These are phyloP conservation scores for Lactifluus piperatus DNA, from an alignment of 768 basidiomycete genomes.

Conservation along the genomic window DNA sequence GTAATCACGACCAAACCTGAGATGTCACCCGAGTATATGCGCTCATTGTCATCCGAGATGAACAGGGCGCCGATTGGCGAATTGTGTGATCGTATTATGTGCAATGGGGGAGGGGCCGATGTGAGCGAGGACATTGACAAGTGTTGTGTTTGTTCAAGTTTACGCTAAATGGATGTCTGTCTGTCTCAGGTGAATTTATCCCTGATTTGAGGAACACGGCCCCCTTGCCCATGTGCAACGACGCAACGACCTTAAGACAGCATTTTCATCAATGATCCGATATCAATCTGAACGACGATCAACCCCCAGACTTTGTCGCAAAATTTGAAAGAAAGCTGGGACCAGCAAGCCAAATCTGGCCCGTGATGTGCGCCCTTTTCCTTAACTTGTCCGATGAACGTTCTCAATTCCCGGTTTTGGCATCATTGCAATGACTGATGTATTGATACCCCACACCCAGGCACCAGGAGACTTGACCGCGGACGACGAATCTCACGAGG, in stretches of 20 bases:
- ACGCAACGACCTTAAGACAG: too few relatives aligned
- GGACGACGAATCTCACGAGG: background rate
- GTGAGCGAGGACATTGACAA: background rate
- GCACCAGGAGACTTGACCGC: background rate
- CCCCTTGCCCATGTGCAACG: background rate
- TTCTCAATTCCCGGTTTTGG: too few relatives aligned
- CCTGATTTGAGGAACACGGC: too few relatives aligned
- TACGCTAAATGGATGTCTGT: too few relatives aligned
- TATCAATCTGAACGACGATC: too few relatives aligned
- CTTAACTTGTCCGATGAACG: background rate
- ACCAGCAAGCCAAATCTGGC: background rate
- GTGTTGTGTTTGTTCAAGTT: too few relatives aligned
- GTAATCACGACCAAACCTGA: conserved; percentile 71
- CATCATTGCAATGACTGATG: too few relatives aligned
- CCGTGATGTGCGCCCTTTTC: background rate
- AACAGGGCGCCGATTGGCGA: conserved; percentile 50
- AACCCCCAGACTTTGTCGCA: background rate
- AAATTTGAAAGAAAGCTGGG: background rate
- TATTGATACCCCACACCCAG: too few relatives aligned
- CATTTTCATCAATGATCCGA: too few relatives aligned
- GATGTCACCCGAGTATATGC: conserved; percentile 81
- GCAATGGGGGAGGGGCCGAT: conserved; percentile 46
- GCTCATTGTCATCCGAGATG: conserved; percentile 64
- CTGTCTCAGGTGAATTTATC: too few relatives aligned
- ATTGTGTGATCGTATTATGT: conserved; percentile 67